Percentiles rank a stretch among this genome's conserved stretches.
phyloP scores from a whole-genome alignment of 2,329 filamentous ascomycete genomes.

The Endoconidiophora polonica region DNA sequence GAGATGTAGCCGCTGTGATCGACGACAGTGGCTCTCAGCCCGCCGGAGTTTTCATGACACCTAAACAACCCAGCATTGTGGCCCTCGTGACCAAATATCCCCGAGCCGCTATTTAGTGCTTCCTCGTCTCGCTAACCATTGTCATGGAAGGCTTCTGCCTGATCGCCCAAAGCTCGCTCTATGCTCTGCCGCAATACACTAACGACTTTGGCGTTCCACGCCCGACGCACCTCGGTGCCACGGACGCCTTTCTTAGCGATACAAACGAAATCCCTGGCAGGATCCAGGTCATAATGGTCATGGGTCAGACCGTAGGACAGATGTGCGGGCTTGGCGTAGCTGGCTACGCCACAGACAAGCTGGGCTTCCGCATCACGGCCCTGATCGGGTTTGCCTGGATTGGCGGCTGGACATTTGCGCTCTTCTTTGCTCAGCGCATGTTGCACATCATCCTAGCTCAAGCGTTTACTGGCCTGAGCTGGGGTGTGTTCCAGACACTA shows the following conservation, averaged over 20 bases:
- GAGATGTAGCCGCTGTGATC: too few relatives aligned
- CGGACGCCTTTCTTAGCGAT: constrained; percentile 10
- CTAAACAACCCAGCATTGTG: neutral
- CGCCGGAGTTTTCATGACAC: neutral
- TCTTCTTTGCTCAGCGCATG: constrained; percentile 25
- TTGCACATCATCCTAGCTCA: constrained; percentile 23
- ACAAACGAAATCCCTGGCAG: constrained; percentile 24
- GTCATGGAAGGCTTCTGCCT: constrained; percentile 13
- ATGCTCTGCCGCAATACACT: constrained; percentile 19
- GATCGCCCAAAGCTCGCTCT: constrained; percentile 13
- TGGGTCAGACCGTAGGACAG: constrained; percentile 26
- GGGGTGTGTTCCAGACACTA: constrained; percentile 25
- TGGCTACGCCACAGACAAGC: constrained; percentile 25
- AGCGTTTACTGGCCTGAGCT: constrained; percentile 25
- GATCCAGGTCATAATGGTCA: constrained; percentile 30
- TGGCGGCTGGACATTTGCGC: constrained; percentile 25
- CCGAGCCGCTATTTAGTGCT: constrained; percentile 11
- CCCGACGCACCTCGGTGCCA: neutral
- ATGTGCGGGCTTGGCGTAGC: constrained; percentile 29
- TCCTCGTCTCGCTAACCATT: constrained; percentile 13
- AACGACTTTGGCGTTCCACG: constrained; percentile 18
- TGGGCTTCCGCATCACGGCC: constrained; percentile 25
- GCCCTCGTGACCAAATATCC: constrained; percentile 8
- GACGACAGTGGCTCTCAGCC: too few relatives aligned
- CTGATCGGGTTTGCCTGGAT: constrained; percentile 22